Percentiles rank a stretch among this genome's conserved stretches.
phyloP scores from a whole-genome alignment of 768 basidiomycete genomes.

The Tylopilus subfusipes region DNA sequence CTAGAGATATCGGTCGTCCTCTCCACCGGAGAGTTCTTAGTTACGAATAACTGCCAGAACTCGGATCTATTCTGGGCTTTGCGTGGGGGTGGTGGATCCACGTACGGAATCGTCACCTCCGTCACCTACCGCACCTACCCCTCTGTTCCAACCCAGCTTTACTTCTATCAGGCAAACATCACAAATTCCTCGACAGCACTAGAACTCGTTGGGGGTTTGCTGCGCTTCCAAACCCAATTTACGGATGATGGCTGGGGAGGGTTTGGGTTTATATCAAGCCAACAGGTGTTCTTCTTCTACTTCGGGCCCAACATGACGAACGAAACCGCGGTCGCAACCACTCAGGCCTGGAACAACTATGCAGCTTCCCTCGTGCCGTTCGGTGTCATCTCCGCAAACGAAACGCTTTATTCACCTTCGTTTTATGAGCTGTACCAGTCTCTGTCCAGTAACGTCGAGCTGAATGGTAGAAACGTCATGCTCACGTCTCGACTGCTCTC shows the following conservation, averaged over 20 bases:
- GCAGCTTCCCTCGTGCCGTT: slow-evolving; percentile 8
- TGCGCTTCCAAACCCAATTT: slow-evolving; percentile 35
- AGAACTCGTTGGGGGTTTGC: slow-evolving; percentile 34
- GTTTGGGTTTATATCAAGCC: slow-evolving; percentile 18
- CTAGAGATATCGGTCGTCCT: slow-evolving; percentile 45
- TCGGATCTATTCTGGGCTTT: slow-evolving; percentile 54
- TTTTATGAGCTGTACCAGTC: slow-evolving; percentile 3
- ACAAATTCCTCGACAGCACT: slow-evolving; percentile 28
- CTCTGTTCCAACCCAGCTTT: slow-evolving; percentile 31
- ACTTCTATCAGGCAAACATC: slow-evolving; percentile 30
- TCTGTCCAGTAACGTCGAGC: background rate
- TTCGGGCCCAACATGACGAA: slow-evolving; percentile 37
- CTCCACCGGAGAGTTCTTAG: slow-evolving; percentile 39
- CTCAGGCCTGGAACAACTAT: slow-evolving; percentile 33
- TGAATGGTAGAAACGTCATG: slow-evolving; percentile 1
- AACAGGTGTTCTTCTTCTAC: slow-evolving; percentile 14
- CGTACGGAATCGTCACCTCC: slow-evolving; percentile 47
- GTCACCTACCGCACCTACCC: slow-evolving; percentile 47
- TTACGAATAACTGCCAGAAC: slow-evolving; percentile 30
- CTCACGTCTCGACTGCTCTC: slow-evolving; percentile 8
- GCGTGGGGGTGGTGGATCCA: slow-evolving; percentile 50
- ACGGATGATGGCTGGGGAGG: slow-evolving; percentile 46
- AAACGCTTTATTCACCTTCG: background rate
- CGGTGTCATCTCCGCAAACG: slow-evolving; percentile 1
- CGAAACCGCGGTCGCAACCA: slow-evolving; percentile 35